phyloP scores from a whole-genome alignment of 306 rosid species.

The Vigna trinervia region DNA sequence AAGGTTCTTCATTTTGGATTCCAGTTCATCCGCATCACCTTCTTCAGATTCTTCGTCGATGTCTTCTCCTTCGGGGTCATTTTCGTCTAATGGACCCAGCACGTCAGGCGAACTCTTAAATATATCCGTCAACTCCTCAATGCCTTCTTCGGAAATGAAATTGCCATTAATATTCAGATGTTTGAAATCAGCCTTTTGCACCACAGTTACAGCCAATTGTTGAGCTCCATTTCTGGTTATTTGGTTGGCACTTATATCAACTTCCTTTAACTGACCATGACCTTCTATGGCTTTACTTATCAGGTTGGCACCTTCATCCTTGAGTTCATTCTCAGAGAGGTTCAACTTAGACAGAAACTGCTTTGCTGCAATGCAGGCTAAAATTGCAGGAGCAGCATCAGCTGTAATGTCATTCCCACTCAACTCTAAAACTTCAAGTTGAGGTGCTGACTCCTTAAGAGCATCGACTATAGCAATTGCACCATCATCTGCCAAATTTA shows the following conservation, averaged over 20 bases:
- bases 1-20: conserved; percentile 83
- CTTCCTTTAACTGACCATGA: conserved; percentile 63
- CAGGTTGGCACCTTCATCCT: conserved; percentile 83
- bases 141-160: conserved; percentile 79
- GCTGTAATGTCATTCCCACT: conserved; percentile 88
- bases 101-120: conserved; percentile 62
- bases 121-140: conserved; percentile 68
- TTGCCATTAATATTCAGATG: conserved; percentile 79
- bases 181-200: conserved; percentile 72
- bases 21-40: conserved; percentile 61
- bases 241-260: conserved; percentile 77
- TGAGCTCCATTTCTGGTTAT: conserved; percentile 81
- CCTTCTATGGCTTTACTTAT: conserved; percentile 71
- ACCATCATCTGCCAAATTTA: conserved; percentile 89
- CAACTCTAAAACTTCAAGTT: conserved; percentile 85
- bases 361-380: conserved; percentile 64
- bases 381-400: conserved; percentile 74
- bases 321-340: conserved; percentile 87
- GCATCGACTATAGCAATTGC: conserved; percentile 65
- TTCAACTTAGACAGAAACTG: conserved; percentile 67
- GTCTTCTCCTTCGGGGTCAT: conserved; percentile 83
- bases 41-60: conserved; percentile 60
- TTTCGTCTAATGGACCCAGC: conserved; percentile 85
- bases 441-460: conserved; percentile 78
- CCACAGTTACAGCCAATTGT: conserved; percentile 68